These are phyloP conservation scores for Hyphopichia khmerensis DNA, from an alignment of 1,139 yeast species.

Conservation along the genomic window DNA sequence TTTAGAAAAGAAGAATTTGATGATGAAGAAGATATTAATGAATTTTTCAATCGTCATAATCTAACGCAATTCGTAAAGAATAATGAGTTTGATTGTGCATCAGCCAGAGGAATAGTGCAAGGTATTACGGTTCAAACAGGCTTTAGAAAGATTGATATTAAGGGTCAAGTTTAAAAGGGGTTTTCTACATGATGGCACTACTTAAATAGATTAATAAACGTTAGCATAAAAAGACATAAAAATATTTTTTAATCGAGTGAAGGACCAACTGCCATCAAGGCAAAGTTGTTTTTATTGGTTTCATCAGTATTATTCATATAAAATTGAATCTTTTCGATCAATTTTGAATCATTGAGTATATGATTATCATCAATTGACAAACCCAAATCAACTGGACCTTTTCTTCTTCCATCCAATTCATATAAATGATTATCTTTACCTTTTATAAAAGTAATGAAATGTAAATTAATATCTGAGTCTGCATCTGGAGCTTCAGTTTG, in stretches of 20 bases:
- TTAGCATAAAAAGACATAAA: background rate
- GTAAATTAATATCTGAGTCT: constrained; percentile 62
- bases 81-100: constrained; percentile 39
- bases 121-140: constrained; percentile 39
- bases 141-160: constrained; percentile 76
- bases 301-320: constrained; percentile 67
- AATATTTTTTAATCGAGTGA: constrained; percentile 28
- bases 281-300: constrained; percentile 58
- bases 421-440: constrained; percentile 59
- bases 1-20: constrained; percentile 24
- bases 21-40: constrained; percentile 15
- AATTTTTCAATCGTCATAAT: constrained; percentile 43
- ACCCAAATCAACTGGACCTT: constrained; percentile 73
- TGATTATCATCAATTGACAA: constrained; percentile 33
- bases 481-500: constrained; percentile 80
- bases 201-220: too few relatives aligned
- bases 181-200: too few relatives aligned
- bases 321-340: constrained; percentile 57
- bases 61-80: constrained; percentile 36
- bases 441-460: constrained; percentile 74
- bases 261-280: constrained; percentile 68
- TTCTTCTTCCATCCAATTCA: constrained; percentile 88
- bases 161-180: constrained; percentile 80
- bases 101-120: constrained; percentile 47
- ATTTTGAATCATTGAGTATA: constrained; percentile 51